Evolutionary conservation across 257 asterid genomes (phyloP), one percentile per base, ranked within the genome.

Genomic region (Nicotiana undulata): DNA sequence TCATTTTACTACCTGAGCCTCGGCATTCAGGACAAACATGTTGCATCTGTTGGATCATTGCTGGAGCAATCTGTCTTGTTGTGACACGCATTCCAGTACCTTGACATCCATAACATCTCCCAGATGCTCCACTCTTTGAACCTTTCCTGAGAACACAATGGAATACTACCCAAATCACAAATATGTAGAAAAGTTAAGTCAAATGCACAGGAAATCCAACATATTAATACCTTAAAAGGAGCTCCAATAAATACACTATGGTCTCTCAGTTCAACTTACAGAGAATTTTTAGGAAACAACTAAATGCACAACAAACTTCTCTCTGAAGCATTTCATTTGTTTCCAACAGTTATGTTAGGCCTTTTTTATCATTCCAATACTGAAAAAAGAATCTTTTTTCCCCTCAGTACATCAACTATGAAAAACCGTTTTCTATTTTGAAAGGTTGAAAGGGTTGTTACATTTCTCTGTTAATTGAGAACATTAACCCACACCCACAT

Each of bases 21-120:
- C 79, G 84, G 88, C 92, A 90, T 66, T 85, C 88, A 34, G 83
- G 20, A 82, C 94, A 90, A 64, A 83, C 67, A 63, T 86, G 88
- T 58, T 86, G 94, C 87, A 86, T 81, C 68, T 82, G 86, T 74
- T 86, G 91, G 81, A 89, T 67, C 90, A 89, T 86, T 60, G 90
- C 90, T 26, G 85, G 89, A 55, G 84, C 89, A n/a, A 85, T 67
- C 51, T 56, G 87, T 15, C 87, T 81, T 55, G 29, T 81, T 28
- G 85, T 77, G 7, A 68, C 55, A 86, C 83, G 88, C 82, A 77
- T 81, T 59, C 92, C 92, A 60, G 87, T 56, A 49, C 94, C 94
- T 80, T 80, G 87, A 80, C 94, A 90, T 76, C 88, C 92, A 79
- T 76, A 75, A 74, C 94, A 90, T 80, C 67, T 84, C 64, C 83